Conservation (phyloP, 805 yeast genomes). For the Suhomyces prunicola region DNA sequence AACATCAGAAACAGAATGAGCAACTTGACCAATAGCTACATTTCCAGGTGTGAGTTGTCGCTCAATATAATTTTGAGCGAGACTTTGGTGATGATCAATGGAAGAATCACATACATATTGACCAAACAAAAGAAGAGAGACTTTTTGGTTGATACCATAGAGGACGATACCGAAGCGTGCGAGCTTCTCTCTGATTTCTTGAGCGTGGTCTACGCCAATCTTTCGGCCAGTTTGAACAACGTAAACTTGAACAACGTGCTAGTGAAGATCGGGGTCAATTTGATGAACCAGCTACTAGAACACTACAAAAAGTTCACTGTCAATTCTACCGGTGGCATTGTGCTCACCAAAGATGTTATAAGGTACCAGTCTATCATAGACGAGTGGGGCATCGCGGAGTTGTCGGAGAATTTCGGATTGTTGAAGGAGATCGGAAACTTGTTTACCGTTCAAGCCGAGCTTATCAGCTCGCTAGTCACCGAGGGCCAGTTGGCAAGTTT, state of each 20-base stretch:
- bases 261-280: constrained; percentile 53
- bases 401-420: constrained; percentile 63
- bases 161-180: constrained; percentile 72
- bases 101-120: constrained; percentile 44
- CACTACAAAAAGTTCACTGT: constrained; percentile 77
- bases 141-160: constrained; percentile 45
- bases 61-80: constrained; percentile 63
- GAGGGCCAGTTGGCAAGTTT: constrained; percentile 75
- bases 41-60: constrained; percentile 60
- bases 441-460: constrained; percentile 79
- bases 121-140: constrained; percentile 76
- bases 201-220: constrained; percentile 37
- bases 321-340: constrained; percentile 77
- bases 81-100: constrained; percentile 50
- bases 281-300: constrained; percentile 56
- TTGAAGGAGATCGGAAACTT: constrained; percentile 80
- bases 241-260: constrained; percentile 51
- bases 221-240: constrained; percentile 33
- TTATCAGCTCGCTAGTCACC: constrained; percentile 70
- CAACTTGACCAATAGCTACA: constrained; percentile 57
- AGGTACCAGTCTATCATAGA: constrained; percentile 69
- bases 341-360: constrained; percentile 77
- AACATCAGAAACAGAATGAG: constrained; percentile 56
- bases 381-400: constrained; percentile 59
- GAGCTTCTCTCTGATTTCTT: constrained; percentile 57